Base-by-base conservation (phyloP, 768 basidiomycete genomes). In the Mycena albidolilacea region DNA sequence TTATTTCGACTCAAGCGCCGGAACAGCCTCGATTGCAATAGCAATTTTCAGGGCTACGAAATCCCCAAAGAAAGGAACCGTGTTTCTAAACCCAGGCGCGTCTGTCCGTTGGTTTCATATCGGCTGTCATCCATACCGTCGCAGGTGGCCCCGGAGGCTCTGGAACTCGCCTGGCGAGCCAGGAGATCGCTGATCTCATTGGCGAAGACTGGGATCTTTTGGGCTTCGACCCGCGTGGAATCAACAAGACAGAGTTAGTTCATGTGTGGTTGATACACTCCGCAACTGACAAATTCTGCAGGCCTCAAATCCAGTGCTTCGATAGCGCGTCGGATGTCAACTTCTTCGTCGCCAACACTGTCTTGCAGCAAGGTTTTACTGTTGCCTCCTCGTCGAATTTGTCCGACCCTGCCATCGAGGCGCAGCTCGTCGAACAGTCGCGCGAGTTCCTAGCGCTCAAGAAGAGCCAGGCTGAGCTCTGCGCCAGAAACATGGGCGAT, bases 161-260 rank as follows among this genome's bases (percentile, higher is more conserved):
- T 43, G 80, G 80, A 15, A 76, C 78, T 37, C 64, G 57, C 9
- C 50, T 79, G 15, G 67, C 78, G 8, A 46, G 43, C 0, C 14
- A n/a, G 15, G 5, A 11, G 1, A 23, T 80, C 7, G 75, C 76
- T 23, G 70, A 75, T 17, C n/a, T 79, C 35, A 66, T 82, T 43
- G 81, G 81, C 6, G 70, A 77, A 15, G 77, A 79, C 15, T 81
- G 77, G 74, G 80, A 82, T 63, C 44, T 82, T 7, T 63, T 82
- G 9, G 80, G 80, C 5, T 82, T 81, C 46, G 81, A 82, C 65
- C 80, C 79, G 23, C 73, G 81, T 57, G 80, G 77, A 3, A 77
- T 79, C 61, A 77, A 77, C 43, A 35, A 69, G 9, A 79, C 79
- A 1, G 73, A 62, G 79, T 77, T 12, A 41, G 71, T 46, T 35